These are phyloP conservation scores for Oryza meyeriana DNA, from an alignment of 176 grass and related monocot genomes.

Conservation along the genomic window DNA sequence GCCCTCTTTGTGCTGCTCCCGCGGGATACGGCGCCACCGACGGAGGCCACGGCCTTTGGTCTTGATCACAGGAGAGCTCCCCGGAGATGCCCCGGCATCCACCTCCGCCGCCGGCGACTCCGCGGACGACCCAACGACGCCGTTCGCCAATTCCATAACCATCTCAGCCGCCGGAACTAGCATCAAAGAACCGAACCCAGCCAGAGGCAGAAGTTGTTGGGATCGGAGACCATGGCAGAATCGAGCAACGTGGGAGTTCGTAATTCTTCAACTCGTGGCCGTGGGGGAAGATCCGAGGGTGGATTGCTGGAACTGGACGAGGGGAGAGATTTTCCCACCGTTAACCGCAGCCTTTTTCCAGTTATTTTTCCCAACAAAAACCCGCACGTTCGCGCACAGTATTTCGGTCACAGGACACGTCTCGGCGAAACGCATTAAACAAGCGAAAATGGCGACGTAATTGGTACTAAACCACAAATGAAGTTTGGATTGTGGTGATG, in stretches of 20 bases:
- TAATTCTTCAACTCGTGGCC: neutral
- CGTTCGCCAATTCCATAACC: neutral
- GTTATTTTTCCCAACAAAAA: neutral
- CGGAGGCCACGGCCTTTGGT: slow-evolving; percentile 35
- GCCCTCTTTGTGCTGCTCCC: slow-evolving; percentile 28
- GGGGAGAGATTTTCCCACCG: too few relatives aligned
- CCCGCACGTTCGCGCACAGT: neutral
- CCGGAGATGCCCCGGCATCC: neutral
- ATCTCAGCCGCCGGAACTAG: neutral
- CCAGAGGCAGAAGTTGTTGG: neutral
- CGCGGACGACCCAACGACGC: neutral
- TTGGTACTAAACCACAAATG: too few relatives aligned
- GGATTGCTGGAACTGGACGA: neutral
- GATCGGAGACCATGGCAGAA: neutral
- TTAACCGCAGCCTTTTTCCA: neutral
- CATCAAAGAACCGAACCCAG: neutral
- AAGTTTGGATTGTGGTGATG: too few relatives aligned
- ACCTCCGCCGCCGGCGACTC: neutral
- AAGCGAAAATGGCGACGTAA: too few relatives aligned
- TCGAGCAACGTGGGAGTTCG: neutral
- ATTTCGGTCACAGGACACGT: too few relatives aligned
- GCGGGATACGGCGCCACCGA: slow-evolving; percentile 56
- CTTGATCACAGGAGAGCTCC: neutral
- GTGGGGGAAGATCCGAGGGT: too few relatives aligned
- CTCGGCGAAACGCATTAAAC: too few relatives aligned